Evolutionary conservation across 768 basidiomycete species (phyloP).

Genomic region (Hemileccinum impolitum): DNA sequence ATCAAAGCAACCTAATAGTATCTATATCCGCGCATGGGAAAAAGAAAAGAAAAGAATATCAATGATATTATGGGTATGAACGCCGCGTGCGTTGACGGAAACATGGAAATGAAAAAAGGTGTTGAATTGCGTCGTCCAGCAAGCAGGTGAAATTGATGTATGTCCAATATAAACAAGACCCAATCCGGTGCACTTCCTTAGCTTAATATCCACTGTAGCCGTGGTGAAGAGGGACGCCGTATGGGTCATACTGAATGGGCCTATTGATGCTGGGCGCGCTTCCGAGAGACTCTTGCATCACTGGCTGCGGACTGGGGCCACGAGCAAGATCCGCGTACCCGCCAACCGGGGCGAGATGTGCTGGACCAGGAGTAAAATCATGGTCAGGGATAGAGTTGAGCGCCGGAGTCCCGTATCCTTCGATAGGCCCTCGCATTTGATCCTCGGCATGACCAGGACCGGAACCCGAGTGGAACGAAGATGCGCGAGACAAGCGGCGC

Average conservation of each 20-base stretch:
- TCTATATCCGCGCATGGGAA: neutral
- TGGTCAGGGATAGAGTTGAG: constrained; percentile 60
- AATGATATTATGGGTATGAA: constrained; percentile 23
- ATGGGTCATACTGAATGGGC: constrained; percentile 48
- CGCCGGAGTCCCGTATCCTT: constrained; percentile 23
- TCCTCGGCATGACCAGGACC: constrained; percentile 36
- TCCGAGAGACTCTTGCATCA: constrained; percentile 39
- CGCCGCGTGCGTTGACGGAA: constrained; percentile 9
- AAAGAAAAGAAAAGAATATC: neutral
- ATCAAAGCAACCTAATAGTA: constrained; percentile 10
- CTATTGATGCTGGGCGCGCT: constrained; percentile 43
- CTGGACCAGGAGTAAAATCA: constrained; percentile 68
- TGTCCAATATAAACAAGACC: constrained; percentile 3
- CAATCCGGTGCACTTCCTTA: neutral
- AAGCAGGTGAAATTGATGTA: constrained; percentile 19
- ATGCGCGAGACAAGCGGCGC: constrained; percentile 53
- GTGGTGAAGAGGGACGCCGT: constrained; percentile 61
- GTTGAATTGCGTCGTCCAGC: constrained; percentile 30
- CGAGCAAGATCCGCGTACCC: constrained; percentile 82
- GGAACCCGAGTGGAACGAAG: constrained; percentile 63
- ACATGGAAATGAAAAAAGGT: constrained; percentile 1
- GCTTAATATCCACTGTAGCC: constrained; percentile 27
- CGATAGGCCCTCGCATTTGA: constrained; percentile 22
- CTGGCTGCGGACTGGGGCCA: constrained; percentile 66
- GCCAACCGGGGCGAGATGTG: constrained; percentile 60